Percentiles rank a stretch among this genome's conserved stretches.
These are phyloP conservation scores for Trichoderma koningiopsis DNA, from an alignment of 2,329 filamentous ascomycete genomes.

Conservation along the genomic window DNA sequence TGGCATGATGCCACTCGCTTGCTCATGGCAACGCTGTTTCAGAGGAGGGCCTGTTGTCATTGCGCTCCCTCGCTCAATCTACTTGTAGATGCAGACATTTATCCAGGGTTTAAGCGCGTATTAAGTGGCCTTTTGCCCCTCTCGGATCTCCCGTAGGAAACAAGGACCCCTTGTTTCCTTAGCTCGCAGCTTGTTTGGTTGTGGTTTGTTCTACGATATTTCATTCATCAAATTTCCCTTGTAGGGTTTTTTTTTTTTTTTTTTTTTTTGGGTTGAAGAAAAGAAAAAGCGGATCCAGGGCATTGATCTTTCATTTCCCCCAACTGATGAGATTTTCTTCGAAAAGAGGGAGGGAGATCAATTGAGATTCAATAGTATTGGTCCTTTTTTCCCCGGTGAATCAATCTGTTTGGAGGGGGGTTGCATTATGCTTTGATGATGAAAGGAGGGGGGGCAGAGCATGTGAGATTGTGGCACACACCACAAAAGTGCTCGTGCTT, in stretches of 20 bases:
- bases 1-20: conserved; percentile 7
- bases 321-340: not conserved
- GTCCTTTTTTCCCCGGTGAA: not conserved
- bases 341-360: not conserved
- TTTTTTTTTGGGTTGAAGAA: not conserved
- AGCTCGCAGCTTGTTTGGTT: not conserved
- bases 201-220: not conserved
- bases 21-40: conserved; percentile 11
- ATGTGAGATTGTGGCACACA: not conserved
- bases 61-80: not conserved
- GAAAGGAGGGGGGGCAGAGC: not conserved
- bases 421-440: not conserved
- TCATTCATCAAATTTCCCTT: conserved; percentile 1
- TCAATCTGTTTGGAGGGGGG: not conserved
- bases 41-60: conserved; percentile 4
- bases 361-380: not conserved
- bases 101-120: conserved; percentile 14
- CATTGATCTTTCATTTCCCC: conserved; percentile 16
- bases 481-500: not conserved
- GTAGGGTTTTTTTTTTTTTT: too few relatives aligned
- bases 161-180: not conserved
- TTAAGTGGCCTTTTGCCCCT: not conserved
- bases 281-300: not conserved
- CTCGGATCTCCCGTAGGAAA: conserved; percentile 3
- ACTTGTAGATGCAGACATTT: not conserved